Base-by-base conservation (phyloP, 2,329 filamentous ascomycete species). In the Cercospora beticola region DNA sequence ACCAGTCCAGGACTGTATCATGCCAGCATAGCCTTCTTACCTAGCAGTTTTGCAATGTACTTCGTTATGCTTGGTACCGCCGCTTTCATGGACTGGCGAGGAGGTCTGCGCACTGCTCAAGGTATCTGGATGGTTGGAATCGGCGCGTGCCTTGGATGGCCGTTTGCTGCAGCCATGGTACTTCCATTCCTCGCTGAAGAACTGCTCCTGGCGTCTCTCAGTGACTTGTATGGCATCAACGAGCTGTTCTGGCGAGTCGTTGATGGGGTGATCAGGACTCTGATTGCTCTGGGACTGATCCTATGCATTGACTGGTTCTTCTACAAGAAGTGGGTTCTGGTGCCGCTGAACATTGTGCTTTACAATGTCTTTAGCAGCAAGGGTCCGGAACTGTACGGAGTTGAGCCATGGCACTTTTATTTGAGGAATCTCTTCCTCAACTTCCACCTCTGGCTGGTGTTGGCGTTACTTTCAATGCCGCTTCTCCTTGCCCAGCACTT, bases 21-120 rank as follows among this genome's bases (percentile, higher is more conserved):
- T 80, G 91, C 95, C 4, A 93, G 92, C 67, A 87, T 91, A 1
- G 89, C 94, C 5, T 97, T 92, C 77, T 84, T 99, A 5, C 95
- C 95, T 0, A 97, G 94, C 8, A 97, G 91, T 79, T 99, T 99
- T 77, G 91, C 95, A 76, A 99, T 99, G 95, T 97, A 96, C 79
- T 92, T 89, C 68, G 89, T 88, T 14, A 95, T 95, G 86, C 83
- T 98, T 7, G 95, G 94, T 10, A 88, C 93, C 65, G 87, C 93
- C 1, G 89, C 92, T 0, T 99, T 98, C 79, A 91, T 99, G 87
- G 92, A 97, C 80, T 95, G 92, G 90, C 87, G 87, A 43, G 90
- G 89, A 21, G 92, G 92, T 0, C 83, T 93, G 57, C 92, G 90
- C 79, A 97, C 92, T 0, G 89, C 92, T 0, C 86, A 88, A 76